Conservation (phyloP, 345 rosid genomes). For the Passiflora organensis region DNA sequence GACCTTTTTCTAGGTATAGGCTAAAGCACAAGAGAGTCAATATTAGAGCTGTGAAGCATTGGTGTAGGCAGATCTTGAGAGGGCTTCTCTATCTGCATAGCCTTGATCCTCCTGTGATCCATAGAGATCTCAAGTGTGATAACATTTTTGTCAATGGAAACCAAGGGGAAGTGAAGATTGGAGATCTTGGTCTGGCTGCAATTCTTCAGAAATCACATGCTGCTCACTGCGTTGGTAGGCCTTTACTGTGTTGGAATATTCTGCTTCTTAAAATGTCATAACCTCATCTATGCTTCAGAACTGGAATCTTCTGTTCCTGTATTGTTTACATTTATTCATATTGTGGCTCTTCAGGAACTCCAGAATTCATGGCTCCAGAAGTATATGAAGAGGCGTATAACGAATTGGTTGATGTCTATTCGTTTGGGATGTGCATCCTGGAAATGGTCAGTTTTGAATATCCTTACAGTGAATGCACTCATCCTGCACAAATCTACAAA, state of each 20-base stretch:
- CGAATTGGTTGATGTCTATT: slow-evolving; percentile 93
- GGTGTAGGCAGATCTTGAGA: slow-evolving; percentile 89
- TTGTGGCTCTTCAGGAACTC: slow-evolving; percentile 58
- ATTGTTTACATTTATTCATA: too few species aligned
- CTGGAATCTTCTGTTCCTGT: too few species aligned
- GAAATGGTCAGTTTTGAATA: slow-evolving; percentile 98
- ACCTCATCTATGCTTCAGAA: too few species aligned
- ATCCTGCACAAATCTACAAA: slow-evolving; percentile 98
- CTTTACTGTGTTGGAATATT: neutral
- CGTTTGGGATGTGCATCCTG: slow-evolving; percentile 96
- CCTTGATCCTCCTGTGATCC: slow-evolving; percentile 90
- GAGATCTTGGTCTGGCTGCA: slow-evolving; percentile 97
- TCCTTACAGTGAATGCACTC: slow-evolving; percentile 89
- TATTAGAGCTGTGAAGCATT: slow-evolving; percentile 81
- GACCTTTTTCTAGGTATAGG: slow-evolving; percentile 47
- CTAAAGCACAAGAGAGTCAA: slow-evolving; percentile 82
- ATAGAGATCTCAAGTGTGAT: slow-evolving; percentile 95
- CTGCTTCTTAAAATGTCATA: too few species aligned
- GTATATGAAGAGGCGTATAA: slow-evolving; percentile 94
- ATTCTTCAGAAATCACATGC: slow-evolving; percentile 78
- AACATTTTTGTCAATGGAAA: slow-evolving; percentile 90
- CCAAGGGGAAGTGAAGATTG: slow-evolving; percentile 96
- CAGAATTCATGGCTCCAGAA: slow-evolving; percentile 99
- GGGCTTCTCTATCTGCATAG: slow-evolving; percentile 81
- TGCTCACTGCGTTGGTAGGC: slow-evolving; percentile 90